phyloP scores from a whole-genome alignment of 352 stramenopile species.

The Thalassiosira hispida region DNA sequence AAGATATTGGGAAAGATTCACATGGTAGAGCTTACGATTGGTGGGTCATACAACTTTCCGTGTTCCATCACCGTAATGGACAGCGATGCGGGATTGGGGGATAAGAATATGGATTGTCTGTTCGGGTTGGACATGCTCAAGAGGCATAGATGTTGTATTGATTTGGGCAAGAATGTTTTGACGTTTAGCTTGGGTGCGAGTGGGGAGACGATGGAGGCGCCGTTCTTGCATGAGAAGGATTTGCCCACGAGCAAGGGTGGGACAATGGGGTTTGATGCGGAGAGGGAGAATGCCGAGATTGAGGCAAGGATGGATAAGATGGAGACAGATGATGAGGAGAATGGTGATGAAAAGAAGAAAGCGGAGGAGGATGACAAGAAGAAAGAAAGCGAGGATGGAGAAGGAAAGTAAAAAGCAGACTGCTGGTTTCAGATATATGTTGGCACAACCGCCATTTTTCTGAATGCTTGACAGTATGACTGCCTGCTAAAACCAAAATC shows the following conservation, averaged over 20 bases:
- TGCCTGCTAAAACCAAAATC: too few species aligned
- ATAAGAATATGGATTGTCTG: constrained; percentile 94
- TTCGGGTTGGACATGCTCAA: constrained; percentile 99
- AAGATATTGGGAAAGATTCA: constrained; percentile 96
- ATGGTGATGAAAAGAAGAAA: too few species aligned
- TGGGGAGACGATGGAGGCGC: constrained; percentile 49
- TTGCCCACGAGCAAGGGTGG: constrained; percentile 76
- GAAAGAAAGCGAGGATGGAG: too few species aligned
- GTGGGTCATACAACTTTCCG: constrained; percentile 69
- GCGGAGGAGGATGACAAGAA: too few species aligned
- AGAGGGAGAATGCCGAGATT: too few species aligned
- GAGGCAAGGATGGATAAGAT: too few species aligned
- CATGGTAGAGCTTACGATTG: constrained; percentile 77
- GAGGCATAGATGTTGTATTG: constrained; percentile 95
- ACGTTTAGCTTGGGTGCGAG: constrained; percentile 49
- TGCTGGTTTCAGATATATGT: too few species aligned
- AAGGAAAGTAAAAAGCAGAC: too few species aligned
- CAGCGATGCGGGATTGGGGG: constrained; percentile 74
- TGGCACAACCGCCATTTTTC: too few species aligned
- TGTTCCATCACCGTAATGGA: constrained; percentile 94
- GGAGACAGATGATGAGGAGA: too few species aligned
- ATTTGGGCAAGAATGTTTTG: constrained; percentile 92
- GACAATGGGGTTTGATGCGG: constrained; percentile 75
- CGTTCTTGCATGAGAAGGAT: constrained; percentile 85
- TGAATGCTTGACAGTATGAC: too few species aligned